Evolutionary conservation across 2,329 filamentous ascomycete genomes (phyloP).

Genomic region (Stachybotrys chlorohalonatus): DNA sequence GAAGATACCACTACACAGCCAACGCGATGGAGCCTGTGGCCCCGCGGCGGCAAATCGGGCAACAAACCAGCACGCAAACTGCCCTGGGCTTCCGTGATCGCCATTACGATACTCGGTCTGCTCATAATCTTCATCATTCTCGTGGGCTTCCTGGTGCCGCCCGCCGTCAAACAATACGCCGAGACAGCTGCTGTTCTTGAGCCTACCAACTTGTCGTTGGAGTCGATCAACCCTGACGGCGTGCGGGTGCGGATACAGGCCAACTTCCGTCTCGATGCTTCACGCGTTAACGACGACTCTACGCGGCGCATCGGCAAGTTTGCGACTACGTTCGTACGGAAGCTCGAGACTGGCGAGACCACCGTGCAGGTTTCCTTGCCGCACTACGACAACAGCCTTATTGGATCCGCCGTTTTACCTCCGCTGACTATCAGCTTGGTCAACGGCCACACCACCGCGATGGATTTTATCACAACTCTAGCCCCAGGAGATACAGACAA

Average conservation of each 20-base stretch:
- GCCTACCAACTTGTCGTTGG: conserved; percentile 75
- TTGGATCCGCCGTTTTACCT: conserved; percentile 72
- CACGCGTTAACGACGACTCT: conserved; percentile 60
- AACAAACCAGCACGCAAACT: conserved; percentile 15
- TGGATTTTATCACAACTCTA: conserved; percentile 74
- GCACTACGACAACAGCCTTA: conserved; percentile 66
- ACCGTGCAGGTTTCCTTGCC: conserved; percentile 71
- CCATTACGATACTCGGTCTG: conserved; percentile 56
- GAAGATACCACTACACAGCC: not conserved
- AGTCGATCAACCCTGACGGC: conserved; percentile 72
- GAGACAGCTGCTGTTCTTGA: conserved; percentile 74
- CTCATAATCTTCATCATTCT: conserved; percentile 61
- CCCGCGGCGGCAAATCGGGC: not conserved
- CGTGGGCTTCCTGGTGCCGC: conserved; percentile 72
- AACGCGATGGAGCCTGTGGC: conserved; percentile 10
- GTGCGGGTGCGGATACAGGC: conserved; percentile 74
- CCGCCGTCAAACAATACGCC: conserved; percentile 75
- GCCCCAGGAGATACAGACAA: conserved; percentile 67
- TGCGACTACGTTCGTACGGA: conserved; percentile 69
- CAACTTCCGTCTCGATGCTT: conserved; percentile 71
- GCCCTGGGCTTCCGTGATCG: conserved; percentile 71
- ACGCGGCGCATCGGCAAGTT: conserved; percentile 69
- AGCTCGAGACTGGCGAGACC: conserved; percentile 66
- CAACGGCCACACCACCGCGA: conserved; percentile 65
- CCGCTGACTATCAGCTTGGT: conserved; percentile 66